phyloP scores from a whole-genome alignment of 2,329 filamentous ascomycete genomes.

The Aspergillus arachidicola region DNA sequence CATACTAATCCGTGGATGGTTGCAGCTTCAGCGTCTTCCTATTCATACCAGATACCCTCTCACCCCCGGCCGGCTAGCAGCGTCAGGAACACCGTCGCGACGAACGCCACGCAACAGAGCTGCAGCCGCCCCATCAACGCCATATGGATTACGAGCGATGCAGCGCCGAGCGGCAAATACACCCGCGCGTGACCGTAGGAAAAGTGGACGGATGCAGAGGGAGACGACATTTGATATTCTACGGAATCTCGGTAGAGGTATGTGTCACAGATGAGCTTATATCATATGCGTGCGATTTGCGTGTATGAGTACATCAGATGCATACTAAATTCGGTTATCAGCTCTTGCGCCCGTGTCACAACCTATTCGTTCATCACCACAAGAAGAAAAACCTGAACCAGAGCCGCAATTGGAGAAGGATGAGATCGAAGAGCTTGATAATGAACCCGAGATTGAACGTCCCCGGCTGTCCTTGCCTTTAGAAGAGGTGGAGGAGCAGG shows the following conservation, averaged over 20 bases:
- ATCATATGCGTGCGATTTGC: background rate
- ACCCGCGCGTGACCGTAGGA: conserved; percentile 51
- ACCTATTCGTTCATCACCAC: conserved; percentile 51
- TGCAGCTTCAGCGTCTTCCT: conserved; percentile 39
- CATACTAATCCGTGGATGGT: background rate
- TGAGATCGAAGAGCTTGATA: conserved; percentile 51
- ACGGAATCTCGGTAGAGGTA: conserved; percentile 56
- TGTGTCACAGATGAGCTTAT: conserved; percentile 3
- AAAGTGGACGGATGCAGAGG: conserved; percentile 53
- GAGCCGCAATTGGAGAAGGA: conserved; percentile 27
- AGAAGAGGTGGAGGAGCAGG: conserved; percentile 49
- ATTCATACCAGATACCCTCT: conserved; percentile 34
- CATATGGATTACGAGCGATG: conserved; percentile 57
- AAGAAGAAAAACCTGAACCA: conserved; percentile 30
- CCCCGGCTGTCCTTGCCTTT: conserved; percentile 49
- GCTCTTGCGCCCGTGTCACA: conserved; percentile 54
- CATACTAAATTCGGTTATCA: conserved; percentile 22
- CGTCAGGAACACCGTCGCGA: conserved; percentile 36
- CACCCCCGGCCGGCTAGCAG: conserved; percentile 38
- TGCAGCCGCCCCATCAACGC: conserved; percentile 52
- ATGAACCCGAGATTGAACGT: conserved; percentile 48
- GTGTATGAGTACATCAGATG: background rate
- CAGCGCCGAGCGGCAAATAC: conserved; percentile 57
- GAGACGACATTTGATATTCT: conserved; percentile 60
- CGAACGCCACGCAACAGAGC: conserved; percentile 37